A percentile compares a stretch with the other conserved stretches of the same genome.
Evolutionary conservation across 805 yeast genomes (phyloP).

Genomic region (Nakazawaea ernobii): DNA sequence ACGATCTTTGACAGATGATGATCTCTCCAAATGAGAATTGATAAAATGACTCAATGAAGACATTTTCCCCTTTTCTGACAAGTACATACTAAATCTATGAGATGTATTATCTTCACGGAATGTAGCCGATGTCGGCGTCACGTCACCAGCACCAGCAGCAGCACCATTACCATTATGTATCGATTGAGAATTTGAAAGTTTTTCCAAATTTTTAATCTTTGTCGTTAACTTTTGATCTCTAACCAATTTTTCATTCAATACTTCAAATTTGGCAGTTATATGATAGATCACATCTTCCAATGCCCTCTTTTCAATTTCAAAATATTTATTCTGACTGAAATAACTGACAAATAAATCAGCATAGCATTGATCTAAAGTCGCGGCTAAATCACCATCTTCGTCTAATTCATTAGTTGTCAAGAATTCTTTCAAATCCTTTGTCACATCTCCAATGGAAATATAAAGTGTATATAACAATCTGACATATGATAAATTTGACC

Average conservation of each 20-base stretch:
- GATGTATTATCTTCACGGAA: conserved; percentile 18
- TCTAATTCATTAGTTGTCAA: conserved; percentile 42
- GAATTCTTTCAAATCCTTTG: conserved; percentile 59
- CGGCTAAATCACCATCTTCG: conserved; percentile 33
- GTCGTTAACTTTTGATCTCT: conserved; percentile 26
- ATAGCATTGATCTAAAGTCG: conserved; percentile 62
- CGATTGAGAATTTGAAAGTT: no score
- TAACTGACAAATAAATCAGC: conserved; percentile 71
- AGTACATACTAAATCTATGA: conserved; percentile 16
- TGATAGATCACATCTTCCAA: conserved; percentile 48
- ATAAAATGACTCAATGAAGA: conserved; percentile 53
- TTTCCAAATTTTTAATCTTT: no score
- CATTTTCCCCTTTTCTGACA: conserved; percentile 36
- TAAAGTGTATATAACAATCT: conserved; percentile 69
- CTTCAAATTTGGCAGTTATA: conserved; percentile 39
- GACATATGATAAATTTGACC: conserved; percentile 66
- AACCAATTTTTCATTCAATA: conserved; percentile 30
- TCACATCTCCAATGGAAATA: conserved; percentile 50
- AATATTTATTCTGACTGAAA: conserved; percentile 60
- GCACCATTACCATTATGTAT: conserved; percentile 11
- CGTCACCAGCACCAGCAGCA: conserved; percentile 12
- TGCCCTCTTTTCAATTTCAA: conserved; percentile 64
- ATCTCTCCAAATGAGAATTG: conserved; percentile 43
- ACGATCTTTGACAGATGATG: conserved; percentile 28
- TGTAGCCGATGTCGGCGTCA: conserved; percentile 1